Base-by-base conservation (phyloP, 2,329 filamentous ascomycete genomes). In the Trichophyton benhamiae region DNA sequence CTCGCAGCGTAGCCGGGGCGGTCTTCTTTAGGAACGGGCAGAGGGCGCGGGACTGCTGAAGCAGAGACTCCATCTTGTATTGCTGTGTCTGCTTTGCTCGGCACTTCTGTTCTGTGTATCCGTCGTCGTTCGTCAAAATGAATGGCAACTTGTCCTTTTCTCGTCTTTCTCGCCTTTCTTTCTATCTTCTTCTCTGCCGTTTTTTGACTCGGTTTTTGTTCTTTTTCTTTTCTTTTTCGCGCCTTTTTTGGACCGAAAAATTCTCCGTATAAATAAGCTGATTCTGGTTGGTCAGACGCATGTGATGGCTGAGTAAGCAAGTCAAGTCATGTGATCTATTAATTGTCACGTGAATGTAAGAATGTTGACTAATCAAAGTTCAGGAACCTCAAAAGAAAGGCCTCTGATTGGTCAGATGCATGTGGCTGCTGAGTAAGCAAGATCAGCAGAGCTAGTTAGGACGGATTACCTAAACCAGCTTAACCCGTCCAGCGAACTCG, bases 11-110 rank as follows among this genome's bases (percentile, higher is more conserved):
- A 68, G 91, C 87, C 68, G 92, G 90, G 42, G 91, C 92, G 41
- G 94, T 92, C 78, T 91, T 89, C 81, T 91, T 92, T 76, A 99
- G 81, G 79, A 99, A 99, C 61, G 94, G 94, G 79, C 94, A 99
- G 86, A 99, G 88, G 73, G 88, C 85, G 82, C 91, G 91, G 74
- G 91, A 96, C 78, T 97, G 91, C 76, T 90, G 90, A 71, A 97
- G 85, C 69, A 96, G 86, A 70, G 89, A 83, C 82, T 99, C 94
- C 94, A 99, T 99, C 27, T 36, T 49, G 42, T 60, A 13, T 41
- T 44, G n/a, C 46, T 49, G 11, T 68, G 25, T 27, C 46, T 49
- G 11, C 20, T 15, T 20, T 15, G 22, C 22, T 27, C 22, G 20
- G 9, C 9, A 11, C 33, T 38, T 38, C 33, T 9, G 33, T 38